phyloP scores from a whole-genome alignment of 2,329 filamentous ascomycete species.

The Diaporthe australafricana region DNA sequence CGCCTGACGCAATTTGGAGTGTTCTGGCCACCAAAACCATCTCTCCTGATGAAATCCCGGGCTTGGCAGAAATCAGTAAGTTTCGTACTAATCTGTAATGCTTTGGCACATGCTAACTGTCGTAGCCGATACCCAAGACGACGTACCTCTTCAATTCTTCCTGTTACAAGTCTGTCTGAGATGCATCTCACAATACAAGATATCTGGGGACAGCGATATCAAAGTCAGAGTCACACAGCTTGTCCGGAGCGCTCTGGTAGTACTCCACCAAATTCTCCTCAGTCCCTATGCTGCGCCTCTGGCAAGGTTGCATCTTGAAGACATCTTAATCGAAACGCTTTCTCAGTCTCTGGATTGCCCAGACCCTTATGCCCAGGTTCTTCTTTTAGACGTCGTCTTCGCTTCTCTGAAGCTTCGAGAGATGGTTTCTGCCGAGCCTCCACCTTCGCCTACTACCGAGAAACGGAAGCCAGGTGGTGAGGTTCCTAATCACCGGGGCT shows the following conservation, averaged over 20 bases:
- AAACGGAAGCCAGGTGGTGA: constrained; percentile 58
- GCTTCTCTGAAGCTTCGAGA: constrained; percentile 77
- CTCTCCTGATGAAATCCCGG: constrained; percentile 57
- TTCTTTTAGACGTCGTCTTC: constrained; percentile 83
- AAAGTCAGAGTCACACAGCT: constrained; percentile 71
- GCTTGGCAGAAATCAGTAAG: constrained; percentile 64
- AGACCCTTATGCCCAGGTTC: constrained; percentile 79
- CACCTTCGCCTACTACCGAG: constrained; percentile 59
- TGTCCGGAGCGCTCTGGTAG: constrained; percentile 76
- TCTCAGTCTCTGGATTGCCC: constrained; percentile 68
- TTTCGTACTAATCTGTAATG: constrained; percentile 36
- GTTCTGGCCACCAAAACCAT: constrained; percentile 74
- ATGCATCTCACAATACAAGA: constrained; percentile 64
- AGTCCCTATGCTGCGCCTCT: constrained; percentile 71
- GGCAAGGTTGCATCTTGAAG: constrained; percentile 75
- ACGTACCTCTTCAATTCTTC: constrained; percentile 74
- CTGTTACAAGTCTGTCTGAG: constrained; percentile 74
- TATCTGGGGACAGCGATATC: constrained; percentile 49
- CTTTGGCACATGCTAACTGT: constrained; percentile 40
- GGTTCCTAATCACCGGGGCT: constrained; percentile 52
- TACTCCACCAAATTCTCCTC: constrained; percentile 76
- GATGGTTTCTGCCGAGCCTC: constrained; percentile 51
- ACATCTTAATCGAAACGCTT: constrained; percentile 76
- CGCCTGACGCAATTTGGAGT: constrained; percentile 77
- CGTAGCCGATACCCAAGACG: constrained; percentile 64